Evolutionary conservation across 1,284 basidiomycete species (phyloP).

Genomic region (Peniophora sp.): DNA sequence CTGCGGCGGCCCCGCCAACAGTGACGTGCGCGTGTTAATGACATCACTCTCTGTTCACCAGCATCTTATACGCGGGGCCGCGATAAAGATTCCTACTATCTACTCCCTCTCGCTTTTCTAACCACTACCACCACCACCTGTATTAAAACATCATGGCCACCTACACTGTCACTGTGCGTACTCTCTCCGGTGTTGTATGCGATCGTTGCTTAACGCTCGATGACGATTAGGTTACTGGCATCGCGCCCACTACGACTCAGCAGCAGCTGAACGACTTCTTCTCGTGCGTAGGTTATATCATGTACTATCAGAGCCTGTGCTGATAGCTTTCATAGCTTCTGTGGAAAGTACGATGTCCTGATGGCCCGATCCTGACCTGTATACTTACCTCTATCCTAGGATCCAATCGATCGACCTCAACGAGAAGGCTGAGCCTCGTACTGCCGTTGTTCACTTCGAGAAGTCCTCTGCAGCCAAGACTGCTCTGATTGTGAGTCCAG

Average conservation of each 20-base stretch:
- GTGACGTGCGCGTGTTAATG: too few relatives aligned
- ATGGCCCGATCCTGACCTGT: not conserved
- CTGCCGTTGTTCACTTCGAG: constrained; percentile 63
- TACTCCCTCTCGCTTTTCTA: not conserved
- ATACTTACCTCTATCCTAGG: constrained; percentile 23
- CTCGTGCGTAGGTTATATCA: constrained; percentile 39
- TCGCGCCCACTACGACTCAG: constrained; percentile 53
- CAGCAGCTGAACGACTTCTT: constrained; percentile 68
- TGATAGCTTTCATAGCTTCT: constrained; percentile 43
- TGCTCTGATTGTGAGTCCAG: constrained; percentile 55
- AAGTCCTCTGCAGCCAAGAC: constrained; percentile 75
- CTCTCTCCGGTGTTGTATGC: not conserved
- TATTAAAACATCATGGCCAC: constrained; percentile 9
- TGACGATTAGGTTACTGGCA: constrained; percentile 54
- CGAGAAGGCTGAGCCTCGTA: constrained; percentile 19
- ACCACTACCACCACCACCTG: not conserved
- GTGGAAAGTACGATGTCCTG: constrained; percentile 50
- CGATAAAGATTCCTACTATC: not conserved
- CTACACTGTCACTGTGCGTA: constrained; percentile 17
- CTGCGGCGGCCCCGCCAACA: too few relatives aligned
- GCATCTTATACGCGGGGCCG: too few relatives aligned
- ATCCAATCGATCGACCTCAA: constrained; percentile 57
- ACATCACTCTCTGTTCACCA: too few relatives aligned
- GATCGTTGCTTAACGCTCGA: not conserved
- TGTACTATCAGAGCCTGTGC: constrained; percentile 1